phyloP scores from a whole-genome alignment of 208 protist species.

The Wallacemonas sp. region DNA sequence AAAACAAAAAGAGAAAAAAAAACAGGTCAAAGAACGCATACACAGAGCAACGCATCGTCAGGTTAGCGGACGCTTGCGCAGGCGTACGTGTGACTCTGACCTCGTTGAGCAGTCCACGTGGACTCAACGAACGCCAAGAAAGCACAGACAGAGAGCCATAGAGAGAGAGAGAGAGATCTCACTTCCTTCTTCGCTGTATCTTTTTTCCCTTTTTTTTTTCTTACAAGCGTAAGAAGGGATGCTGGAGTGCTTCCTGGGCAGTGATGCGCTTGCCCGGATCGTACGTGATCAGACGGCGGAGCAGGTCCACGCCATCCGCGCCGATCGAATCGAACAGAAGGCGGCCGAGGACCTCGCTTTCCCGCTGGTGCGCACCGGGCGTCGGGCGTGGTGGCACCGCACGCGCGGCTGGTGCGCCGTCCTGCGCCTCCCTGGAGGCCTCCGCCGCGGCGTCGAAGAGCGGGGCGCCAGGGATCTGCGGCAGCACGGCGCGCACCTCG shows the following conservation, averaged over 20 bases:
- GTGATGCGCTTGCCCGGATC: conserved; percentile 54
- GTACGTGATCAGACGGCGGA: conserved; percentile 47
- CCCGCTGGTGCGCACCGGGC: not conserved
- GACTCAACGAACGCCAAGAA: too few species aligned
- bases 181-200: not conserved
- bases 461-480: conserved; percentile 23
- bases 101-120: too few species aligned
- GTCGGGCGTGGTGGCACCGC: not conserved
- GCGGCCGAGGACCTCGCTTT: conserved; percentile 5
- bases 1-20: not conserved
- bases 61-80: too few species aligned
- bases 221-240: conserved; percentile 36
- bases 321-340: conserved; percentile 30
- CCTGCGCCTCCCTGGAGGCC: not conserved
- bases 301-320: conserved; percentile 43
- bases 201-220: not conserved
- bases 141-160: too few species aligned
- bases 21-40: not conserved
- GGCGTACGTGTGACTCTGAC: too few species aligned
- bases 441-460: conserved; percentile 23
- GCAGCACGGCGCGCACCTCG: conserved; percentile 88
- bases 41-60: too few species aligned
- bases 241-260: conserved; percentile 50
- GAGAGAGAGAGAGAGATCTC: not conserved
- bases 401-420: conserved; percentile 18